These are phyloP conservation scores for Ustilago shanxiensis DNA, from an alignment of 1,284 basidiomycete species.

Conservation along the genomic window DNA sequence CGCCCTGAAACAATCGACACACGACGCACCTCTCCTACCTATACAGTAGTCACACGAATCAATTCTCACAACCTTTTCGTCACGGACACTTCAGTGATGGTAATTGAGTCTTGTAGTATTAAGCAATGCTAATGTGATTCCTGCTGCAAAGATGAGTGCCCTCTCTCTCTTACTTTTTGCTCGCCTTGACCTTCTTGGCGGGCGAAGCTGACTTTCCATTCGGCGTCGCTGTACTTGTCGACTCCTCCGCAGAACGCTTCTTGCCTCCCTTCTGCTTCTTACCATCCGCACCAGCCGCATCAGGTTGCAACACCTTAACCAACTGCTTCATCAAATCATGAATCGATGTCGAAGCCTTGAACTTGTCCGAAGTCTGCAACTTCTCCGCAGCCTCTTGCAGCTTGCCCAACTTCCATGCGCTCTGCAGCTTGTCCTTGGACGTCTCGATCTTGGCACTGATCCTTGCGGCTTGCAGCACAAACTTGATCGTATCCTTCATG, in stretches of 20 bases:
- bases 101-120: background rate
- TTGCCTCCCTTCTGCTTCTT: conserved; percentile 14
- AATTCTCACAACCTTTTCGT: background rate
- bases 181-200: conserved; percentile 51
- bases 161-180: conserved; percentile 19
- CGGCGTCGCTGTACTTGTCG: background rate
- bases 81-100: background rate
- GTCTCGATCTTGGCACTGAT: conserved; percentile 74
- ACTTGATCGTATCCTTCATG: conserved; percentile 83
- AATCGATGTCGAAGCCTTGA: conserved; percentile 70
- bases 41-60: too few relatives aligned
- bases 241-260: conserved; percentile 41
- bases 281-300: conserved; percentile 14
- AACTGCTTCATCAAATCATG: conserved; percentile 75
- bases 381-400: conserved; percentile 37
- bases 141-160: background rate
- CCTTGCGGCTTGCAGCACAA: conserved; percentile 78
- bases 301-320: conserved; percentile 58
- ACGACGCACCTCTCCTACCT: too few relatives aligned
- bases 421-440: conserved; percentile 23
- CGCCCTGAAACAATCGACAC: too few relatives aligned
- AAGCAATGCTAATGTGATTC: background rate
- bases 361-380: conserved; percentile 42
- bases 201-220: conserved; percentile 20
- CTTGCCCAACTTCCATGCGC: conserved; percentile 70